Evolutionary conservation across 2,329 filamentous ascomycete species (phyloP), one percentile per base, ranked within the genome.

Genomic region (Penicillium sp.): DNA sequence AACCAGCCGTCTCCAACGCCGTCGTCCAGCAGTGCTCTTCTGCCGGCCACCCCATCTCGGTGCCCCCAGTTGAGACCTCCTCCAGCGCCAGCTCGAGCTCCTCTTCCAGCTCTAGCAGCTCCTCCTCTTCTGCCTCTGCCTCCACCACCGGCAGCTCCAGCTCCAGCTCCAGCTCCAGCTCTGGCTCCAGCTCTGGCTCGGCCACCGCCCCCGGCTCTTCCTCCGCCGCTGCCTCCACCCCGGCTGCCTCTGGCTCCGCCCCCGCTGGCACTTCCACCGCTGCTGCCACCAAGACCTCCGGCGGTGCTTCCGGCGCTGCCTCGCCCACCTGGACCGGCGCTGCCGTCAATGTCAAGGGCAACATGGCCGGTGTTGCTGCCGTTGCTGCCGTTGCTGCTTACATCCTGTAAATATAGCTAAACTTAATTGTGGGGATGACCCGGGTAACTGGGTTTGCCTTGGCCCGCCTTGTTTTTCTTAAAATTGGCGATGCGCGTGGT

Each of bases 1-100:
- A 19, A 35, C 14, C 27, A 78, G 75, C 70, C 39, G 75, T 77
- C 54, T 76, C 74, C 59, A 71, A 68, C 59, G 63, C 63, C 46
- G 76, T 78, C 35, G 65, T 72, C 31, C 59, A 62, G 0, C 60
- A 73, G 54, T 78, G 76, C 66, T 73, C 70, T 14, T 60, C 67
- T 18, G 75, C 65, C 22, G 73, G 76, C 53, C 66, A 71, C 56
- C 74, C 76, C 36, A 75, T 78, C 63, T 64, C 66, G 10, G 50
- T 78, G n/a, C 73, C 75, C 13, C 66, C 72, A 6, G 60, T 75
- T 44, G 62, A 60, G 46, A 68, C 66, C 22, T 58, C 64, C 40
- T 51, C 49, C 18, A n/a, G 13, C 41, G 10, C 50, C 60, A 47
- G 35, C 39, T 43, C 24, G 36, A 55, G 47, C 24, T 22, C 27